Base-by-base conservation (phyloP, 352 stramenopile genomes). In the Phytophthora nicotianae region DNA sequence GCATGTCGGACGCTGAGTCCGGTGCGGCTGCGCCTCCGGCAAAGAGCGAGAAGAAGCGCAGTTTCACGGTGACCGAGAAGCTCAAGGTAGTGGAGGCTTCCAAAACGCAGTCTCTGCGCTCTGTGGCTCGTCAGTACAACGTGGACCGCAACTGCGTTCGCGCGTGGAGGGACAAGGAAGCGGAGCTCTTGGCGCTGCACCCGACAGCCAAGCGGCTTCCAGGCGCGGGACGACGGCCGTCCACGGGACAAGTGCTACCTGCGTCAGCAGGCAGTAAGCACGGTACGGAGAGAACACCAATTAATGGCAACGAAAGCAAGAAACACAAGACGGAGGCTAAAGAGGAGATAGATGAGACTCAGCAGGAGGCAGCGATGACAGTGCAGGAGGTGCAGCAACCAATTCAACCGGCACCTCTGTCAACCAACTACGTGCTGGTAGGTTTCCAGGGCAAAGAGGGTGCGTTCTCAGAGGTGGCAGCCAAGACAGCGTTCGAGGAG, bases 1-100 rank as follows among this genome's bases (percentile, higher is more conserved):
- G 13, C 32, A 72, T 72, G 63, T 29, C 50, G 9, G 38, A 67
- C 50, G n/a, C 38, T 4, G 29, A 32, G 23, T 27, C 49, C 19
- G 29, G 6, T 35, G 29, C 29, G 10, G 4, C 29, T 35, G 29
- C 29, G 10, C 10, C 45, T 1, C 4, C 53, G 20, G 16, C 42
- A 14, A 75, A 72, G 51, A 43, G 54, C 58, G 72, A 81, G 47
- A 88, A 88, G 75, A 90, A 90, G 66, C 82, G 82, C 56, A 89
- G 82, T 76, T 91, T 87, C 58, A 89, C 82, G 3, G 82, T 88
- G 20, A 74, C 87, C 46, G 78, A 91, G 68, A 89, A 89, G 64
- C 74, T 89, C 37, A 70, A 68, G 50, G 83, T 87, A 50, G 79
- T 91, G 38, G 74, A 78, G 45, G 79, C 77, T 0, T 70, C 74